phyloP scores from a whole-genome alignment of 1,284 basidiomycete species.

The Grifola frondosa region DNA sequence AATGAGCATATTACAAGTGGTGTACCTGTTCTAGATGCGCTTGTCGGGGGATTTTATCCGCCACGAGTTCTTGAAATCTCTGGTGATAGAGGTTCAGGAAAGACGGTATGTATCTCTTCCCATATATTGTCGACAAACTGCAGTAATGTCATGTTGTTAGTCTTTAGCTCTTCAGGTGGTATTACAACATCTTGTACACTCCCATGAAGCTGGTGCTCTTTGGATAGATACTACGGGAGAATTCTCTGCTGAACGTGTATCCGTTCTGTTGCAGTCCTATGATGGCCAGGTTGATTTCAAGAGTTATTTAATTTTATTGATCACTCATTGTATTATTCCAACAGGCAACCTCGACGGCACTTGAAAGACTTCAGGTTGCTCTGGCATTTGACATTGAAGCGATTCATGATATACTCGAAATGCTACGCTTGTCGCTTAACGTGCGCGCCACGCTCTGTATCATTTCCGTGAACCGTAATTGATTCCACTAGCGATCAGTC shows the following conservation, averaged over 20 bases:
- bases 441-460: slow-evolving; percentile 12
- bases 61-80: slow-evolving; percentile 62
- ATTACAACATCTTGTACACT: slow-evolving; percentile 46
- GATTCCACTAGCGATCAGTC: slow-evolving; percentile 5
- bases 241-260: slow-evolving; percentile 54
- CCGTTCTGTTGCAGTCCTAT: slow-evolving; percentile 37
- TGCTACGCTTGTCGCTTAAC: slow-evolving; percentile 10
- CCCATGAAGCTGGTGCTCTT: slow-evolving; percentile 40
- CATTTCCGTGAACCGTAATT: neutral
- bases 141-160: slow-evolving; percentile 33
- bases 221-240: slow-evolving; percentile 76
- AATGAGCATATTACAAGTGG: slow-evolving; percentile 37
- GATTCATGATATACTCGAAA: slow-evolving; percentile 49
- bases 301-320: neutral
- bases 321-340: slow-evolving; percentile 1
- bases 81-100: slow-evolving; percentile 60
- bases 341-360: slow-evolving; percentile 34
- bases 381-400: slow-evolving; percentile 58
- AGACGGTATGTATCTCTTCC: slow-evolving; percentile 50
- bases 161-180: slow-evolving; percentile 57
- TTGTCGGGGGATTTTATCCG: slow-evolving; percentile 47
- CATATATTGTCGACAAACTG: neutral
- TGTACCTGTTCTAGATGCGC: slow-evolving; percentile 45
- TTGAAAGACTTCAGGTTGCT: slow-evolving; percentile 45
- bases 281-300: slow-evolving; percentile 33